Percentiles rank a stretch among this genome's conserved stretches.
Conservation (phyloP, 108 stramenopile genomes). For the Discostella pseudostelligera region DNA sequence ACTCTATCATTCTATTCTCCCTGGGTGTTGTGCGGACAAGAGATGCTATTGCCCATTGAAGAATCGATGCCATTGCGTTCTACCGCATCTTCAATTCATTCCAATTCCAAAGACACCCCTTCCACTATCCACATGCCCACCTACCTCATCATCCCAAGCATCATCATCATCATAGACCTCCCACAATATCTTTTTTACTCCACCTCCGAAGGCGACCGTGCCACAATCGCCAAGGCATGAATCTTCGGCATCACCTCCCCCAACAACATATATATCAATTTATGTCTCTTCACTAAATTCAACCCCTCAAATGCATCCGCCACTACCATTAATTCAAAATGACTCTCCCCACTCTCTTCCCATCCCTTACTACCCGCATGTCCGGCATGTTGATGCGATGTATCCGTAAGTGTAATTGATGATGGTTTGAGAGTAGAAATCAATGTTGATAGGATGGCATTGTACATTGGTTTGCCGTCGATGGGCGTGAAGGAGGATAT, state of each 20-base stretch:
- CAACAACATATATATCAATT: constrained; percentile 88
- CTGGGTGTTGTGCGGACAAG: no score
- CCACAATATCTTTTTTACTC: not conserved
- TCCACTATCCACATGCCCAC: not conserved
- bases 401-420: constrained; percentile 64
- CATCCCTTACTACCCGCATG: constrained; percentile 71
- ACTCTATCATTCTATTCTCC: no score
- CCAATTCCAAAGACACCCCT: no score
- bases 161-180: not conserved
- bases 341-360: constrained; percentile 74
- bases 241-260: constrained; percentile 91
- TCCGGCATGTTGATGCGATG: constrained; percentile 76
- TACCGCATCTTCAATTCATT: no score
- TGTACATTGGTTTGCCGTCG: constrained; percentile 74
- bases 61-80: no score
- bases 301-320: constrained; percentile 90
- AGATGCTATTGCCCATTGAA: no score
- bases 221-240: constrained; percentile 86
- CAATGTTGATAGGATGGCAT: constrained; percentile 70
- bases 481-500: constrained; percentile 29
- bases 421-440: constrained; percentile 67
- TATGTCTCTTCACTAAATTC: constrained; percentile 88
- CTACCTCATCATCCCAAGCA: not conserved
- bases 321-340: constrained; percentile 84
- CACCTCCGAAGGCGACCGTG: constrained; percentile 81